These are phyloP conservation scores for Claviceps fusiformis DNA, from an alignment of 2,329 filamentous ascomycete genomes.

Conservation along the genomic window DNA sequence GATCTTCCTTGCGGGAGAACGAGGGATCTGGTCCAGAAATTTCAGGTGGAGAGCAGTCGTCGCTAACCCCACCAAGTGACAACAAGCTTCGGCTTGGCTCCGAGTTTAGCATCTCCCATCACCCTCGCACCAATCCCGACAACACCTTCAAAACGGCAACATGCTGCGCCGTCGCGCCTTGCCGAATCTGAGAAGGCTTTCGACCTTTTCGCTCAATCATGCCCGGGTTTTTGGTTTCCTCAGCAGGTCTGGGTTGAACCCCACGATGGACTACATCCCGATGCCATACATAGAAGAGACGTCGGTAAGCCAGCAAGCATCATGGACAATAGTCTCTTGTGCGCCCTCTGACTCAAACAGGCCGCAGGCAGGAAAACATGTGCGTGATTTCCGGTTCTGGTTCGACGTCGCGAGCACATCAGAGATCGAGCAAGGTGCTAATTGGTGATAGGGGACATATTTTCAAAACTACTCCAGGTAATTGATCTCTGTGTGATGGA, in stretches of 20 bases:
- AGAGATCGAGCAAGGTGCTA: conserved; percentile 5
- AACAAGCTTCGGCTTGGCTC: not conserved
- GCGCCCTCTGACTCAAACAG: conserved; percentile 30
- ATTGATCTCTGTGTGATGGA: not conserved
- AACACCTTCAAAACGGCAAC: not conserved
- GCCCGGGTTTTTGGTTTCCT: conserved; percentile 31
- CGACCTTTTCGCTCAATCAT: conserved; percentile 19
- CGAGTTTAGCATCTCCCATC: not conserved
- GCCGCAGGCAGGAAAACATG: conserved; percentile 66
- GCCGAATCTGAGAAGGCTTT: conserved; percentile 16
- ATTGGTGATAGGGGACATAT: conserved; percentile 55
- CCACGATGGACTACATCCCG: conserved; percentile 31
- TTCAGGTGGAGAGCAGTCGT: conserved; percentile 3
- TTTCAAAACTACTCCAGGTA: conserved; percentile 66
- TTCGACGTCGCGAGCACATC: not conserved
- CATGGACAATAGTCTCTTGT: not conserved
- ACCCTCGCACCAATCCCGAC: not conserved
- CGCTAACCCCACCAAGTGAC: not conserved
- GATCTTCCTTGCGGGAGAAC: not conserved
- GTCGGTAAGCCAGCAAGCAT: conserved; percentile 17
- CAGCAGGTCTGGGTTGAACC: conserved; percentile 15
- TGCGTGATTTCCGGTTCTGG: conserved; percentile 25
- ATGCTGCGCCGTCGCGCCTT: conserved; percentile 20
- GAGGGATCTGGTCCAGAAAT: not conserved
- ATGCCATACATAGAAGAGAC: conserved; percentile 43